Base-by-base conservation (phyloP, 352 stramenopile genomes). In the Phytophthora constricta region DNA sequence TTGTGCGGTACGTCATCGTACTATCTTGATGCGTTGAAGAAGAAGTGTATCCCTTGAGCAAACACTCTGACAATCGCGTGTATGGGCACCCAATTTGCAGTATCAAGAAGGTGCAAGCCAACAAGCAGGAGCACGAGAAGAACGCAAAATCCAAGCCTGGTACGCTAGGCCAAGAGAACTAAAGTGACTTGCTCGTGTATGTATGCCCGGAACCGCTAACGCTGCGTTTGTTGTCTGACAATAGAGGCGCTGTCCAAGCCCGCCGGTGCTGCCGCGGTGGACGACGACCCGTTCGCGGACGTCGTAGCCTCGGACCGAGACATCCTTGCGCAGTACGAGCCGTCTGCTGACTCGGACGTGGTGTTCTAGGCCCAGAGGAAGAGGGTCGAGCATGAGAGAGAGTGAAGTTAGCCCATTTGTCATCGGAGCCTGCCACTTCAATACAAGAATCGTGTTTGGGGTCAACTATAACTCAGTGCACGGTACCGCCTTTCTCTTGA, bases 71-170 rank as follows among this genome's bases (percentile, higher is more conserved):
- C n/a, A n/a, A n/a, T n/a, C n/a, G n/a, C n/a, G n/a, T n/a, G n/a
- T n/a, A n/a, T n/a, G n/a, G n/a, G n/a, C n/a, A n/a, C n/a, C n/a
- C n/a, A n/a, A 45, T 49, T 28, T 27, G 80, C 61, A 94, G 87
- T 37, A 96, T 99, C 51, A 99, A 99, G 78, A 98, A 99, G 69
- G 97, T 99, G 19, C 94, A 99, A 75, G 91, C 88, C 42, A 99
- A 99, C 81, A 99, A 99, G 83, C 76, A 98, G 70, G 85, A 91
- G 27, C 84, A 92, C 53, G 84, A 89, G n/a, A 93, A 95, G 64
- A 72, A 78, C 19, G 71, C 88, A 49, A 42, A 82, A 62, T 76
- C 78, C 19, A 84, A 80, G 60, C 82, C 80, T 61, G 80, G 81
- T 90, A 66, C 20, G 65, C n/a, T n/a, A n/a, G n/a, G n/a, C n/a